Base-by-base conservation (phyloP, 2,329 filamentous ascomycete genomes). In the Leptographium radiaticola region DNA sequence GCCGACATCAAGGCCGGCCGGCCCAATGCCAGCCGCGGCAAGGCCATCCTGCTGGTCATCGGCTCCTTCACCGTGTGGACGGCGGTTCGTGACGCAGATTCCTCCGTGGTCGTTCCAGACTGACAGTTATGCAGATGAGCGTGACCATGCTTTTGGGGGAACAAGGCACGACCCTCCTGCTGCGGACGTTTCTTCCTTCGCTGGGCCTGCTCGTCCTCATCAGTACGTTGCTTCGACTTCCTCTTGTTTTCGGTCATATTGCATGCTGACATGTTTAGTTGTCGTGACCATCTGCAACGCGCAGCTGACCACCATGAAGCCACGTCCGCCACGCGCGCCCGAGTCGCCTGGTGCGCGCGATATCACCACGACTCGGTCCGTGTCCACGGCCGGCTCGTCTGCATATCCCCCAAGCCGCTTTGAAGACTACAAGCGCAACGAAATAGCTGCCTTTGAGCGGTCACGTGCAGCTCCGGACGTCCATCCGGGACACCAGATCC, bases 1-100 rank as follows among this genome's bases (percentile, higher is more conserved):
- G 61, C 65, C 40, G 67, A 69, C 52, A 59, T 60, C n/a, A 59
- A 63, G 53, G 63, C 64, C 18, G 60, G 63, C 38, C 59, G 56
- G 25, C 49, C 63, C 4, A 60, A 59, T 13, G 55, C 62, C 45
- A 61, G 61, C 5, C 66, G 67, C 38, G 68, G 64, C 55, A 76
- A 70, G 60, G 67, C 70, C 40, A 59, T 76, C 18, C 59, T 73
- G 30, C 61, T 72, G 1, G 64, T 71, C 18, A 65, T 74, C 25
- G 60, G 68, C 47, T 75, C 70, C 15, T 64, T 79, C 54, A 69
- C 67, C n/a, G 62, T 77, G 36, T 81, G 78, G 78, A 75, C 72
- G 51, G 75, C 67, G 59, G 76, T 79, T 62, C 63, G 75, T 73
- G 33, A 25, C 25, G 25, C 5, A 5, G 5, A 25, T 5, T 25